A percentile compares a stretch with the other conserved stretches of the same genome.
Conservation (phyloP, 495 filamentous ascomycete genomes). For the Neurospora pannonica region DNA sequence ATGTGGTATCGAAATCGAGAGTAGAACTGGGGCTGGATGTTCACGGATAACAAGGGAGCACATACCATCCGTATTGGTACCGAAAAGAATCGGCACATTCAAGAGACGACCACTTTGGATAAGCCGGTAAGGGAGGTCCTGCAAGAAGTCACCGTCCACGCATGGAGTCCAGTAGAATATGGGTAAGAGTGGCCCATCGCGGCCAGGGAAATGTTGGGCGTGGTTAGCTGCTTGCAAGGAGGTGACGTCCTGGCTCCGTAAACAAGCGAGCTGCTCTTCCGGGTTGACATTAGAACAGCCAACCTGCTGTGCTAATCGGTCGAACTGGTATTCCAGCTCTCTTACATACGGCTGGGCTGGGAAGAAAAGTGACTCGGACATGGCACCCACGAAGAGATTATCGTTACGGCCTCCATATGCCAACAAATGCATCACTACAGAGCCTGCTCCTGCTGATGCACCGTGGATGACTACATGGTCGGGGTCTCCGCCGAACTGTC, state of each 20-base stretch:
- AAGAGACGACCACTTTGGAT: constrained; percentile 20
- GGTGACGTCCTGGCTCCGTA: constrained; percentile 36
- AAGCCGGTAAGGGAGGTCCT: constrained; percentile 23
- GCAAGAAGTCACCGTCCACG: constrained; percentile 50
- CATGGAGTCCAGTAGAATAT: constrained; percentile 50
- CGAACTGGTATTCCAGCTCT: constrained; percentile 38
- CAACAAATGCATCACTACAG: constrained; percentile 56
- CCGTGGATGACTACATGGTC: constrained; percentile 62
- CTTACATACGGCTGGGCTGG: constrained; percentile 29
- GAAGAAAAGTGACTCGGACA: constrained; percentile 36
- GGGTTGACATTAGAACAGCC: constrained; percentile 13
- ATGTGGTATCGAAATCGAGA: neutral
- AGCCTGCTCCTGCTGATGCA: constrained; percentile 60
- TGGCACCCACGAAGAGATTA: constrained; percentile 30
- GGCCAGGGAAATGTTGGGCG: constrained; percentile 34
- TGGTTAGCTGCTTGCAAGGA: constrained; percentile 45
- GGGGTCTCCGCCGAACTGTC: constrained; percentile 64
- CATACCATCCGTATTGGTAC: constrained; percentile 34
- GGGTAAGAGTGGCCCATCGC: constrained; percentile 34
- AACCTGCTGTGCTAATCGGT: constrained; percentile 17
- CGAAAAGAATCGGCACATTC: constrained; percentile 26
- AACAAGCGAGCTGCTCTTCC: constrained; percentile 34
- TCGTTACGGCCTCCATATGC: constrained; percentile 41
- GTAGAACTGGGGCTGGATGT: neutral
- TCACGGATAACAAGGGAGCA: neutral